Base-by-base conservation (phyloP, 352 stramenopile species). In the Thalassiosira livingstoniorum region DNA sequence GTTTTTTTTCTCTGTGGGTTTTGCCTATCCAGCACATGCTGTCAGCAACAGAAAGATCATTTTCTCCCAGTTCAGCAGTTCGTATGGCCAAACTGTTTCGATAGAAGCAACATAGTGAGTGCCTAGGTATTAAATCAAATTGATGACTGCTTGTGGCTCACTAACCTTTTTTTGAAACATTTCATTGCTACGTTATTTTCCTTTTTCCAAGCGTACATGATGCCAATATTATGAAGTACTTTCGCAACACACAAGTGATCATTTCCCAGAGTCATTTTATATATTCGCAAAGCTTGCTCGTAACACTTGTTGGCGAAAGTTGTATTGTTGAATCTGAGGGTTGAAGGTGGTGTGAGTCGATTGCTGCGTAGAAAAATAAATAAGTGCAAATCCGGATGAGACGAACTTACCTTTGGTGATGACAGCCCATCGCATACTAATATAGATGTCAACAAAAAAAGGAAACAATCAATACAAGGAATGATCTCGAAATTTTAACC, bases 221-320 rank as follows among this genome's bases (percentile, higher is more conserved):
- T 75, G 25, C 78, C 83, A 63, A 87, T 87, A 55, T 89, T 87
- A 35, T 89, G 75, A 69, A 89, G 70, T 15, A 84, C 73, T 35
- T 53, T 57, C 21, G 75, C 58, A 23, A 88, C 73, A 37, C 51
- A 54, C 29, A 61, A 35, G 65, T 82, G 34, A 45, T 88, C 71
- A 25, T 78, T 73, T 3, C 81, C 81, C 43, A 82, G 62, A 31
- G 54, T 78, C 29, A 43, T 45, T 37, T 82, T 84, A 62, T 94
- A 95, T 34, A 89, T 74, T 32, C 86, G 64, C 34, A 93, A 61
- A 42, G 91, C 82, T 34, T 83, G 58, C 37, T 89, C 62, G 25
- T 93, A 95, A 23, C 82, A 71, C 53, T 91, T 91, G 42, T 84
- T 43, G 4, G 54, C 75, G 80, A 92, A 91, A 25, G 57, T 66